phyloP scores from a whole-genome alignment of 257 asterid genomes.

The Solanum infundibuliforme region DNA sequence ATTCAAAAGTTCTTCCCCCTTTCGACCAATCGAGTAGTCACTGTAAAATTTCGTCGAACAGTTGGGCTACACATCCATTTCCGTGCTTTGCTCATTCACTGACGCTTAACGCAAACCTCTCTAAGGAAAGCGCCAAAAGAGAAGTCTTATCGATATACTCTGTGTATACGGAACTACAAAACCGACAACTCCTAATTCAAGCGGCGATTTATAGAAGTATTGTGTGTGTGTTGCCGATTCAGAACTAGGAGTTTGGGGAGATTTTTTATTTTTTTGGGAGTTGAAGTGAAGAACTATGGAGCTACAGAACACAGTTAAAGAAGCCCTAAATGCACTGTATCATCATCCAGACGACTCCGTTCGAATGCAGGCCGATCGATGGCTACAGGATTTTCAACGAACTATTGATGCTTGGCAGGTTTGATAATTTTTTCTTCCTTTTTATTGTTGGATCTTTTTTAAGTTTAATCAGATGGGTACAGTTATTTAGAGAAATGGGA shows the following conservation, averaged over 20 bases:
- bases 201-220: not conserved
- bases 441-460: not conserved
- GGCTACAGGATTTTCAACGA: conserved; percentile 94
- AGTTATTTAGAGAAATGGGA: not conserved
- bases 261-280: not conserved
- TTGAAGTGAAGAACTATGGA: conserved; percentile 37
- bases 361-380: conserved; percentile 94
- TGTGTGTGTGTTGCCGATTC: not conserved
- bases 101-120: not conserved
- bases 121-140: not conserved
- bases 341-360: conserved; percentile 95
- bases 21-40: not conserved
- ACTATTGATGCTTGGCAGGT: conserved; percentile 99
- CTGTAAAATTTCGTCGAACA: not conserved
- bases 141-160: not conserved
- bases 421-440: not conserved
- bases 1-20: not conserved
- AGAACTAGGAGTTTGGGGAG: conserved; percentile 2
- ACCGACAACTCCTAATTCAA: not conserved
- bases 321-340: conserved; percentile 96
- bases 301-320: conserved; percentile 92
- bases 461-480: not conserved
- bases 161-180: not conserved
- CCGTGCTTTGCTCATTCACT: not conserved
- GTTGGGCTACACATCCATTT: not conserved